Percentiles rank a stretch among this genome's conserved stretches.
phyloP scores from a whole-genome alignment of 306 rosid species.

The Begonia fuchsioides region DNA sequence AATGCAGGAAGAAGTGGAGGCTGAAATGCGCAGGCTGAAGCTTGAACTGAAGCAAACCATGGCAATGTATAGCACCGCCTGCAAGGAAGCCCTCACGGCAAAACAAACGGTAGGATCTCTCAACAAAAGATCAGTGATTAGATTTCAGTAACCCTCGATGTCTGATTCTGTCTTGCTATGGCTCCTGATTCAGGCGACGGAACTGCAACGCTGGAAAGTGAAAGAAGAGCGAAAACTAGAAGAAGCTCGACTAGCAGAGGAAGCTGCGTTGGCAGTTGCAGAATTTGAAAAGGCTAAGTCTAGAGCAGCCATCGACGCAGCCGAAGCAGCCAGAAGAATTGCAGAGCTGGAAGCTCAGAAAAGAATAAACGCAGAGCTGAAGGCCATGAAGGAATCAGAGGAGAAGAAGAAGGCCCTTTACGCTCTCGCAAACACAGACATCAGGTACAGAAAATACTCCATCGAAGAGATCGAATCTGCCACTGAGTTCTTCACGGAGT shows the following conservation, averaged over 20 bases:
- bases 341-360: constrained; percentile 80
- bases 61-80: constrained; percentile 90
- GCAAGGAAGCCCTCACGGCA: constrained; percentile 89
- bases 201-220: constrained; percentile 74
- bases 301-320: constrained; percentile 81
- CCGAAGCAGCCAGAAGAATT: constrained; percentile 71
- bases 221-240: constrained; percentile 69
- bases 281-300: constrained; percentile 76
- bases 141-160: too few species aligned
- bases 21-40: constrained; percentile 85
- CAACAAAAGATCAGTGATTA: too few species aligned
- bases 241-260: constrained; percentile 68
- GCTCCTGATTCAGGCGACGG: constrained; percentile 42
- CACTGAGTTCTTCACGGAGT: constrained; percentile 42
- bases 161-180: constrained; percentile 8
- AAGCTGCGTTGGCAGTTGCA: constrained; percentile 65
- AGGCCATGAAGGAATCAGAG: constrained; percentile 53
- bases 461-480: constrained; percentile 86
- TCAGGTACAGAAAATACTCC: constrained; percentile 61
- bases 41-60: constrained; percentile 93
- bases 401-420: constrained; percentile 47
- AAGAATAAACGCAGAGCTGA: constrained; percentile 67
- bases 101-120: constrained; percentile 60
- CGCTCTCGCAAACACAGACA: constrained; percentile 31
- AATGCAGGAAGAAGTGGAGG: constrained; percentile 71